Conservation (phyloP, 306 rosid species). For the Cyclanthera cordifolia region DNA sequence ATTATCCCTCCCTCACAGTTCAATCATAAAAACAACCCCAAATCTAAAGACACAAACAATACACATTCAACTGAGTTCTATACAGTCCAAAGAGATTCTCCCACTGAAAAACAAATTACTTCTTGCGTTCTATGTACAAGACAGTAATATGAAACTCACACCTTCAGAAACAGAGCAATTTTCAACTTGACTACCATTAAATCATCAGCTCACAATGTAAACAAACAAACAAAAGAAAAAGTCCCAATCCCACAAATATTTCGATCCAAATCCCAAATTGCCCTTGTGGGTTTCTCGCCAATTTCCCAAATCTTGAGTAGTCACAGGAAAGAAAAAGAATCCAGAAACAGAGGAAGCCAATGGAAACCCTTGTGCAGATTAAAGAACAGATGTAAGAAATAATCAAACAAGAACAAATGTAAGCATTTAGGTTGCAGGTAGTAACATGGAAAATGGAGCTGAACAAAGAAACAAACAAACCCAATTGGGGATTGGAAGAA, state of each 20-base stretch:
- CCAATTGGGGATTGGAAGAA: background rate
- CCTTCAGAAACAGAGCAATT: background rate
- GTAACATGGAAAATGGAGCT: slow-evolving; percentile 7
- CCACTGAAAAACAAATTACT: background rate
- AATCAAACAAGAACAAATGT: slow-evolving; percentile 17
- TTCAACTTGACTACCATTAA: background rate
- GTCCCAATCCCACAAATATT: background rate
- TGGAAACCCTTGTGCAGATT: background rate
- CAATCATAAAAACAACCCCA: slow-evolving; percentile 23
- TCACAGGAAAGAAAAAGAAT: slow-evolving; percentile 16
- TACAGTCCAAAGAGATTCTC: slow-evolving; percentile 7
- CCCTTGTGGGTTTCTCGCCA: slow-evolving; percentile 5
- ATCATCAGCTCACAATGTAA: background rate
- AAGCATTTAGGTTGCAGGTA: slow-evolving; percentile 2
- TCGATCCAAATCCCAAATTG: background rate
- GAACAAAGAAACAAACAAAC: background rate
- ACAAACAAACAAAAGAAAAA: background rate
- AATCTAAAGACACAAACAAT: background rate
- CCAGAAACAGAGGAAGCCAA: background rate
- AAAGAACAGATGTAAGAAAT: background rate
- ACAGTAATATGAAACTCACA: background rate
- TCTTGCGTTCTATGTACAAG: background rate
- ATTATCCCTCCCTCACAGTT: slow-evolving; percentile 16
- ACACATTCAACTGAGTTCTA: background rate
- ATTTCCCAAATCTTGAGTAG: slow-evolving; percentile 17